These are phyloP conservation scores for Climacium dendroides DNA, from an alignment of 225 moss, liverwort and hornwort species.

Conservation along the genomic window DNA sequence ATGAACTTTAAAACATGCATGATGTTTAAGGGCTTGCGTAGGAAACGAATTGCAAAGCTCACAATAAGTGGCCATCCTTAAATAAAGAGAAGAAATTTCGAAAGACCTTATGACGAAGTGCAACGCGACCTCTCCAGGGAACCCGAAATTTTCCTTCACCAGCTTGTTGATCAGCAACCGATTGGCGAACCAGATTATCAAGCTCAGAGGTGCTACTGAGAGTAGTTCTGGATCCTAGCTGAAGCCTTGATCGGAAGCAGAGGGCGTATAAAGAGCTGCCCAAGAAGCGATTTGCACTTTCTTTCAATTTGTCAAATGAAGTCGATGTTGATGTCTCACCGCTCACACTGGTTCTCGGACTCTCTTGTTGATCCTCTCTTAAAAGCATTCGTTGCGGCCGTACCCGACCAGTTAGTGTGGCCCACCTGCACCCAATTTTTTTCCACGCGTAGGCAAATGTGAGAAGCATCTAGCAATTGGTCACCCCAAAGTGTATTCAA, in stretches of 20 bases:
- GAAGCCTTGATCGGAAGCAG: constrained; percentile 52
- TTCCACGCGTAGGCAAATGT: neutral
- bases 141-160: neutral
- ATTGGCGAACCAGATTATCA: constrained; percentile 39
- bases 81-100: neutral
- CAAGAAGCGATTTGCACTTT: constrained; percentile 15
- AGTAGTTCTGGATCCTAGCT: constrained; percentile 50
- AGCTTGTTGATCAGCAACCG: neutral
- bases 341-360: neutral
- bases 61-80: neutral
- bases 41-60: neutral
- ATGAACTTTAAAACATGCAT: neutral
- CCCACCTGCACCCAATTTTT: constrained; percentile 57
- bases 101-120: constrained; percentile 82
- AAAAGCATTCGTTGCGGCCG: constrained; percentile 63
- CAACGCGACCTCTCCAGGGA: constrained; percentile 64
- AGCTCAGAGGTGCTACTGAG: constrained; percentile 60
- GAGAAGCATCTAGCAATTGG: neutral
- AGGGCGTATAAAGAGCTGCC: constrained; percentile 61
- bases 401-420: constrained; percentile 83
- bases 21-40: neutral
- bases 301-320: neutral
- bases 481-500: neutral
- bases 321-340: neutral
- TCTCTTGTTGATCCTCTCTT: constrained; percentile 24